phyloP scores from a whole-genome alignment of 2,329 filamentous ascomycete species.

The Monosporascus sp. region DNA sequence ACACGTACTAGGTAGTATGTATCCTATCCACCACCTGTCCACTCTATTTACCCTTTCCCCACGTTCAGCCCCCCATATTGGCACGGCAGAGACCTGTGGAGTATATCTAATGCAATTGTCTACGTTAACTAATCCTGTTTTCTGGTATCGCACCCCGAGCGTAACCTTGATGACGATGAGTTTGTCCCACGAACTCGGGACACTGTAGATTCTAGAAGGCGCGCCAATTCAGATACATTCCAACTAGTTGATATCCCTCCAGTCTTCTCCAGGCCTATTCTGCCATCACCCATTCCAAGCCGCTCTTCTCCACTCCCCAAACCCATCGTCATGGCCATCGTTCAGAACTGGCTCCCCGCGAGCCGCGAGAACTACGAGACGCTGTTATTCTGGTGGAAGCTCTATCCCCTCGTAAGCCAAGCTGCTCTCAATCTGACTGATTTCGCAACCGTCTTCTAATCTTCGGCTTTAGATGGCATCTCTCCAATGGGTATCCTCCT shows the following conservation, averaged over 20 bases:
- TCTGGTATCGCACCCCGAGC: no score
- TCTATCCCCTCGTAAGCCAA: slow-evolving; percentile 46
- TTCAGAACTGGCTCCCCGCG: slow-evolving; percentile 53
- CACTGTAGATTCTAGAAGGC: not conserved
- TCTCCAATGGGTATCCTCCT: slow-evolving; percentile 70
- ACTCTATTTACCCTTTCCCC: no score
- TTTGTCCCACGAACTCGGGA: no score
- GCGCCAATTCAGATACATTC: not conserved
- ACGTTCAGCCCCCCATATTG: no score
- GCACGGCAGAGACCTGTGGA: no score
- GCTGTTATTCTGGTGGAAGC: slow-evolving; percentile 47
- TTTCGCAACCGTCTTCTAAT: slow-evolving; percentile 4
- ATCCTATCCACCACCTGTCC: no score
- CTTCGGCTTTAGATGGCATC: slow-evolving; percentile 55
- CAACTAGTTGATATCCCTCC: not conserved
- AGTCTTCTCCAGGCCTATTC: not conserved
- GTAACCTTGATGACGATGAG: no score
- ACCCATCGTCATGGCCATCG: slow-evolving; percentile 36
- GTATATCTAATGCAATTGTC: no score
- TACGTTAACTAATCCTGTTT: no score
- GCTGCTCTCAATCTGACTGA: not conserved
- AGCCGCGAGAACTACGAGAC: slow-evolving; percentile 53
- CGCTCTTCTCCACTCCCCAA: not conserved
- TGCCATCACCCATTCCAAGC: not conserved
- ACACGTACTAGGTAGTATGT: no score